Conservation (phyloP, 2,329 filamentous ascomycete species). For the Clonostachys rhizophaga region DNA sequence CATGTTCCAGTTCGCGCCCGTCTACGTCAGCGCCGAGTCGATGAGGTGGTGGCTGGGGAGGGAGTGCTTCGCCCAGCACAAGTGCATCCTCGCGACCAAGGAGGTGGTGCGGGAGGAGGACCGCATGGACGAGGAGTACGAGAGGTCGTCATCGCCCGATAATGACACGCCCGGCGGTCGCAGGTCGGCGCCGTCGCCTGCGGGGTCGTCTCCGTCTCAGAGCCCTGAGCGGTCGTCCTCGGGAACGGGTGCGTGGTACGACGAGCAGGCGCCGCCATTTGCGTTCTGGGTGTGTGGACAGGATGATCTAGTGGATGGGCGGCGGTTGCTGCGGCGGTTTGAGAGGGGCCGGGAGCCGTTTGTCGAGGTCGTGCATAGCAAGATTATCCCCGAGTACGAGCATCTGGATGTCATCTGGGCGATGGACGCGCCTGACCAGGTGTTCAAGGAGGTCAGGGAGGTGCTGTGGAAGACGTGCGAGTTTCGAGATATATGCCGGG, state of each 20-base stretch:
- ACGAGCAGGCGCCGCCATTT: conserved; percentile 72
- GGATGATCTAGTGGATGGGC: conserved; percentile 81
- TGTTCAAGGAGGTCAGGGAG: conserved; percentile 75
- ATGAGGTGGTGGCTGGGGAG: conserved; percentile 96
- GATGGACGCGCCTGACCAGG: conserved; percentile 78
- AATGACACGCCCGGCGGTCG: conserved; percentile 2
- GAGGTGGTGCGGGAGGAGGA: conserved; percentile 64
- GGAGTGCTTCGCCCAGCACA: conserved; percentile 75
- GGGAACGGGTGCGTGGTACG: conserved; percentile 72
- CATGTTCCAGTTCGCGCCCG: conserved; percentile 89
- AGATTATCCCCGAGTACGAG: conserved; percentile 82
- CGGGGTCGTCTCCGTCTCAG: conserved; percentile 1
- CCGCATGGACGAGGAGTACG: conserved; percentile 39
- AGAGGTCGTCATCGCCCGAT: conserved; percentile 1
- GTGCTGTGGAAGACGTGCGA: conserved; percentile 78
- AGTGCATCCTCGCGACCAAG: conserved; percentile 78
- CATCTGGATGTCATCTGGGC: conserved; percentile 96
- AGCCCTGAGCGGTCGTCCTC: conserved; percentile 17
- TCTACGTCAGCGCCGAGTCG: conserved; percentile 82
- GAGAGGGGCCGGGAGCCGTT: conserved; percentile 74
- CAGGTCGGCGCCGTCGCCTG: conserved; percentile 4
- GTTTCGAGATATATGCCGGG: conserved; percentile 49
- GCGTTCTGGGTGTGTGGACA: conserved; percentile 84
- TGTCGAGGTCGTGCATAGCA: conserved; percentile 75
- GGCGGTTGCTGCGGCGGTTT: conserved; percentile 68